Percentiles rank a stretch among this genome's conserved stretches.
Evolutionary conservation across 352 stramenopile genomes (phyloP).

Genomic region (Phytophthora citricola): DNA sequence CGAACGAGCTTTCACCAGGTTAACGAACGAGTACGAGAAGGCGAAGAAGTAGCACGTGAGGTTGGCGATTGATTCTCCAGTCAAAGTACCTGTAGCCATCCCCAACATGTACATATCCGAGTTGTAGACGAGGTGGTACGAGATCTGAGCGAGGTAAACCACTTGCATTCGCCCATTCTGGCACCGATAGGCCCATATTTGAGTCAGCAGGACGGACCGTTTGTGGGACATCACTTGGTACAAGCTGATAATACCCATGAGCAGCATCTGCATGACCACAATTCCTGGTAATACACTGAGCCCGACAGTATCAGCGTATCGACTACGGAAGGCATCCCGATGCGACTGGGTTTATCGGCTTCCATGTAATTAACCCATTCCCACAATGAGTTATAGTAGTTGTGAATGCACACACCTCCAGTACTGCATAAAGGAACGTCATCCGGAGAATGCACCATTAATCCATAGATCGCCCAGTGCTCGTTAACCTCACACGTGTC

Average conservation of each 20-base stretch:
- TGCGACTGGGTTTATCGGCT: background rate
- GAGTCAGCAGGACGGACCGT: slow-evolving; percentile 23
- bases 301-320: slow-evolving; percentile 19
- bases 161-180: slow-evolving; percentile 31
- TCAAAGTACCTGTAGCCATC: slow-evolving; percentile 30
- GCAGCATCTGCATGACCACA: slow-evolving; percentile 14
- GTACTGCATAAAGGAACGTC: slow-evolving; percentile 29
- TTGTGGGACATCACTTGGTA: slow-evolving; percentile 12
- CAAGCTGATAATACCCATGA: slow-evolving; percentile 20
- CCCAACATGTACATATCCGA: slow-evolving; percentile 30
- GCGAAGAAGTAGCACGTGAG: slow-evolving; percentile 25
- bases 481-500: background rate
- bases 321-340: slow-evolving; percentile 22
- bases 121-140: slow-evolving; percentile 27
- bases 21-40: slow-evolving; percentile 24
- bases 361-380: slow-evolving; percentile 16
- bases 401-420: slow-evolving; percentile 23
- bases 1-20: slow-evolving; percentile 19
- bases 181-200: slow-evolving; percentile 34
- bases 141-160: slow-evolving; percentile 27
- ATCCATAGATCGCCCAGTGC: slow-evolving; percentile 26
- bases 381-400: slow-evolving; percentile 27
- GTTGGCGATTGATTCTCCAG: slow-evolving; percentile 23
- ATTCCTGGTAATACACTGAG: slow-evolving; percentile 27
- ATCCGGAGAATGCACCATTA: slow-evolving; percentile 25